A percentile compares a stretch with the other conserved stretches of the same genome.
Conservation (phyloP, 208 protist species). For the Leishmania major region DNA sequence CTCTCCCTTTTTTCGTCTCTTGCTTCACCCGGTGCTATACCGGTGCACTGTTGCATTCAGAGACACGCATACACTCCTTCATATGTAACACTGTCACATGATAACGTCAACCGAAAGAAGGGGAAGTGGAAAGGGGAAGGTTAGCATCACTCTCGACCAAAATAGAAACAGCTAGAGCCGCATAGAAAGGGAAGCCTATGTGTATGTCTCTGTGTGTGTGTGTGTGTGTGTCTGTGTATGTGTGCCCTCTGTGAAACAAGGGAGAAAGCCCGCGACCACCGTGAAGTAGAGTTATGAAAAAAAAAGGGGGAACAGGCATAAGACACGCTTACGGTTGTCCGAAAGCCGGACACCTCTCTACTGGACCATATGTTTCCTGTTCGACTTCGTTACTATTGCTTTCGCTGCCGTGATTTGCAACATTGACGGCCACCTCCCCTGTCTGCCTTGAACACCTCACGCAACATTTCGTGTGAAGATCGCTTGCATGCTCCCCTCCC, state of each 20-base stretch:
- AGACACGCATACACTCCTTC: neutral
- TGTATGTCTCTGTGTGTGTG: neutral
- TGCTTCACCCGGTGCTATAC: neutral
- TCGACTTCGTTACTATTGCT: neutral
- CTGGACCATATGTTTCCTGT: neutral
- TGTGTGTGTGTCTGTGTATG: neutral
- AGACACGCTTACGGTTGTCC: neutral
- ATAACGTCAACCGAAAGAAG: neutral
- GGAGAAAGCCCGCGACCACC: neutral
- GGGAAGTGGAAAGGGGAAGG: neutral
- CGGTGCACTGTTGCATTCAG: neutral
- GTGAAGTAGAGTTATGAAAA: neutral
- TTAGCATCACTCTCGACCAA: neutral
- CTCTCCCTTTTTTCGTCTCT: neutral
- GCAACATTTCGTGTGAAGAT: neutral
- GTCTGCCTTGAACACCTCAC: neutral
- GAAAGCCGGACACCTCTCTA: neutral
- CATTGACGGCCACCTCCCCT: neutral
- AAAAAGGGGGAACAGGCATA: neutral
- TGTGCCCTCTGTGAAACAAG: neutral
- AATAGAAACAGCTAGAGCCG: neutral
- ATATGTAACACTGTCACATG: neutral
- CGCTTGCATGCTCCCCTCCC: neutral
- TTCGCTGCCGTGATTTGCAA: neutral
- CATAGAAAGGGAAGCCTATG: neutral